Base-by-base conservation (phyloP, 2,329 filamentous ascomycete species). In the Botryosphaeria dothidea region DNA sequence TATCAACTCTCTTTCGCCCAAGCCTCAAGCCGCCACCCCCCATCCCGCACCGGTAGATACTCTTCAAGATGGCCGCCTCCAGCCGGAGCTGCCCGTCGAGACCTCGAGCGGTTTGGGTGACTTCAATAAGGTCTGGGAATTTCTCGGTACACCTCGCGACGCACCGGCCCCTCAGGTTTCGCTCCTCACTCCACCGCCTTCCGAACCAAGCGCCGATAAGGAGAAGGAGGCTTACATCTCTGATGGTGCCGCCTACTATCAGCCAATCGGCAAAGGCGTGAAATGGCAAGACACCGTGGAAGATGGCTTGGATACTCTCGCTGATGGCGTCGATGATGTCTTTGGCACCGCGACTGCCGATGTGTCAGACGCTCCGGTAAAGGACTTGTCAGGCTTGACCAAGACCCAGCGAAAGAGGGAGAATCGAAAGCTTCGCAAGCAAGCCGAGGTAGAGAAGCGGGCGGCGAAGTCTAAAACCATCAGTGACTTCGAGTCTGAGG, bases 91-190 rank as follows among this genome's bases (percentile, higher is more conserved):
- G 9, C 4, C 11, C 11, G 31, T 63, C 52, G 64, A 49, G 61
- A 51, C 65, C 64, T 41, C 38, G 45, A 46, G 43, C 13, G 70
- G 71, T 11, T 69, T 84, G 19, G 82, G 82, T n/a, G 77, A 81
- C 67, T 83, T 84, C 68, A 70, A 69, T 49, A 81, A 78, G 69
- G 70, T 84, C n/a, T 84, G 79, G 71, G 72, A 80, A 61, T 76
- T 75, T 41, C 69, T 83, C 21, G 81, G 80, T 34, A 73, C 78
- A 8, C 68, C 75, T 11, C 31, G 48, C 21, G 69, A 70, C 31
- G 65, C 63, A 8, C 70, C 68, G 11, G 51, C 67, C 17, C 67
- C 69, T 11, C 67, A 69, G n/a, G 23, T 71, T 17, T 46, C 49
- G 38, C 65, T 69, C 67, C 73, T 65, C 15, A 60, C 62, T 38